Percentiles rank a stretch among this genome's conserved stretches.
Conservation (phyloP, 164 flowering plant genomes). For the Piper longum region DNA sequence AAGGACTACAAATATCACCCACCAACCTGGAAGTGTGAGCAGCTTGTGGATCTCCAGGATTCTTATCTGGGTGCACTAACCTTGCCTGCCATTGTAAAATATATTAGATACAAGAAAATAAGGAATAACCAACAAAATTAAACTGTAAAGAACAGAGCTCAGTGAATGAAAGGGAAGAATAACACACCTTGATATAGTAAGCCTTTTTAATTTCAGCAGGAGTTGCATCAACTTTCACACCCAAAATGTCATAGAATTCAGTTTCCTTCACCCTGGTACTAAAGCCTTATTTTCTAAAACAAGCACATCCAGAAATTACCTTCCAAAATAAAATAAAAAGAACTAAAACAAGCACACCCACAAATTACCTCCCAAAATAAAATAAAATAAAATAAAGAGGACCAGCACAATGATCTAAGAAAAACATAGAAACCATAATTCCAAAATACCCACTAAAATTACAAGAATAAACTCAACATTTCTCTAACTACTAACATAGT, state of each 20-base stretch:
- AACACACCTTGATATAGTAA: conserved; percentile 61
- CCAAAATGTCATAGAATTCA: conserved; percentile 63
- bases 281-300: background rate
- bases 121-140: background rate
- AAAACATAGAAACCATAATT: too few relatives aligned
- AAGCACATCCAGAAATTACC: background rate
- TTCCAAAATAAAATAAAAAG: background rate
- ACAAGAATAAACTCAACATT: too few relatives aligned
- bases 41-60: conserved; percentile 79
- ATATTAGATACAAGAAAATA: background rate
- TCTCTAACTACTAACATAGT: too few relatives aligned
- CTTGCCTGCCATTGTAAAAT: conserved; percentile 50
- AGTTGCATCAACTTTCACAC: conserved; percentile 57
- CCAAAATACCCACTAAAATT: too few relatives aligned
- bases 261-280: conserved; percentile 66
- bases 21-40: conserved; percentile 69
- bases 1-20: too few relatives aligned
- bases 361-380: background rate
- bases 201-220: conserved; percentile 78
- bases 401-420: too few relatives aligned
- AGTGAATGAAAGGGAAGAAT: background rate
- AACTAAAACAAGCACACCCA: background rate
- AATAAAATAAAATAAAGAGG: too few relatives aligned
- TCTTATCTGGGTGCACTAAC: conserved; percentile 85
- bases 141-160: background rate